phyloP scores from a whole-genome alignment of 2,329 filamentous ascomycete species.

The Colletotrichum sp. region DNA sequence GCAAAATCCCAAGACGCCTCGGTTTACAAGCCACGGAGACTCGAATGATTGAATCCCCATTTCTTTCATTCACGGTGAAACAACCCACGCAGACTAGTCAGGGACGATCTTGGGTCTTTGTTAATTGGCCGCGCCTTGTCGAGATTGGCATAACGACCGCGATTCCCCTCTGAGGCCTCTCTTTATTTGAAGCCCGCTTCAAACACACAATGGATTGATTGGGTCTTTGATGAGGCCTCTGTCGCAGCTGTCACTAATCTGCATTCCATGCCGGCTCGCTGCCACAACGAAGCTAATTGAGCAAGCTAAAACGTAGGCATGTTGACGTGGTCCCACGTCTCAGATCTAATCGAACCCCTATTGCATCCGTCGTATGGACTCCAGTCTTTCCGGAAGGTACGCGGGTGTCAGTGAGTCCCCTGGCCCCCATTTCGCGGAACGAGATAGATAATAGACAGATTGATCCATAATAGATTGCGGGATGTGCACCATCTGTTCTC shows the following conservation, averaged over 20 bases:
- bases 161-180: neutral
- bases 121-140: conserved; percentile 1
- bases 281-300: neutral
- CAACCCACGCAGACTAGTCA: conserved; percentile 12
- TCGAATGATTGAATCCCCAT: conserved; percentile 2
- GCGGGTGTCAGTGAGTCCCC: neutral
- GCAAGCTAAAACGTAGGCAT: neutral
- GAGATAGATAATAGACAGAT: neutral
- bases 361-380: neutral
- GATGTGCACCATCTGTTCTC: conserved; percentile 2
- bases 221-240: neutral
- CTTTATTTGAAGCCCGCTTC: neutral
- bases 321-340: neutral
- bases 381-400: neutral
- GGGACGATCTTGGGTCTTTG: neutral
- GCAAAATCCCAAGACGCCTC: neutral
- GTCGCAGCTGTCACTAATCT: neutral
- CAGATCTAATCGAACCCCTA: conserved; percentile 14
- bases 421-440: neutral
- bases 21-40: neutral
- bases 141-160: neutral
- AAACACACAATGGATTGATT: neutral
- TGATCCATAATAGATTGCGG: neutral
- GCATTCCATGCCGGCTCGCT: neutral
- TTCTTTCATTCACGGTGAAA: conserved; percentile 17